Percentiles rank a stretch among this genome's conserved stretches.
Evolutionary conservation across 169 alveolate genomes (phyloP).

Genomic region (Eimeria mitis): DNA sequence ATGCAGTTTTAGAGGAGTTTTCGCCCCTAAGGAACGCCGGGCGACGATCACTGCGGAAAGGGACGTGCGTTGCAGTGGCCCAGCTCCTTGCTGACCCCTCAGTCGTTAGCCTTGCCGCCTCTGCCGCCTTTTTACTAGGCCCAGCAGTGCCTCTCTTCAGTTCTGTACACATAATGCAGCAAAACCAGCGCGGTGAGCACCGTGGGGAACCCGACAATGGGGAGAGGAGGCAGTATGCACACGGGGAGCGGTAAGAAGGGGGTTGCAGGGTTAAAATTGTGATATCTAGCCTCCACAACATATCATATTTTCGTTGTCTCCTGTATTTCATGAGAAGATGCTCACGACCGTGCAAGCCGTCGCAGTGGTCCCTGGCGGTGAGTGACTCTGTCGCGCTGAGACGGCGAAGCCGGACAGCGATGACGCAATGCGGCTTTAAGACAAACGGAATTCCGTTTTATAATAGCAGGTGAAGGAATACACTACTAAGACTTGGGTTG

Average conservation of each 20-base stretch:
- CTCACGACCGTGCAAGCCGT: background rate
- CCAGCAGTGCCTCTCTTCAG: background rate
- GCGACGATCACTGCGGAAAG: background rate
- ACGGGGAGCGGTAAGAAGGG: background rate
- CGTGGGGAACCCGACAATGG: background rate
- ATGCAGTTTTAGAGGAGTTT: background rate
- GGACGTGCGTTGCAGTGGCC: background rate
- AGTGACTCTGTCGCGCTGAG: conserved; percentile 56
- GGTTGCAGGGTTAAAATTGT: background rate
- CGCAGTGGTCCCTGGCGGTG: conserved; percentile 63
- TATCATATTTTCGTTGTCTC: background rate
- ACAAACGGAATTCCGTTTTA: background rate
- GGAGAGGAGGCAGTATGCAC: background rate
- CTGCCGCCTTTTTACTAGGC: background rate
- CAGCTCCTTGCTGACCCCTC: background rate
- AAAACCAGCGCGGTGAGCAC: background rate
- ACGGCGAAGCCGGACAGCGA: conserved; percentile 8
- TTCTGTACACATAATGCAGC: background rate
- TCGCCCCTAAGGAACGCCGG: background rate
- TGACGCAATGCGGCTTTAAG: background rate
- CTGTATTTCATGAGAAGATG: background rate
- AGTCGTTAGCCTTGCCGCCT: background rate
- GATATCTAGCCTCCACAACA: background rate
- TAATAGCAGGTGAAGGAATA: background rate
- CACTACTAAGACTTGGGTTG: background rate